A percentile compares a stretch with the other conserved stretches of the same genome.
Evolutionary conservation across 2,329 filamentous ascomycete genomes (phyloP).

Genomic region (Fusarium irregulare): DNA sequence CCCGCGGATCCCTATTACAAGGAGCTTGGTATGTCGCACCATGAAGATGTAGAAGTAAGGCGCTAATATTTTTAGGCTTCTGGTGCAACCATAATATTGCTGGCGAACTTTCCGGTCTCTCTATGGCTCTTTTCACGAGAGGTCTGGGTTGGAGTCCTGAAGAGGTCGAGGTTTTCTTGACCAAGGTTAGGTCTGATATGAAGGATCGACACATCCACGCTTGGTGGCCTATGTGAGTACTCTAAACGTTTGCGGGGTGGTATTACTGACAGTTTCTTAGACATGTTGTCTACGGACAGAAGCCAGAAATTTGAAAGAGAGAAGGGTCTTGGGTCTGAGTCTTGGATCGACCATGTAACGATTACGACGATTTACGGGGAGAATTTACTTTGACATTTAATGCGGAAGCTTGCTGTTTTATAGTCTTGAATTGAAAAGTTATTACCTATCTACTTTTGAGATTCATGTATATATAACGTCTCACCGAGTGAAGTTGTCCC

Average conservation of each 20-base stretch:
- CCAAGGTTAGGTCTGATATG: slow-evolving; percentile 51
- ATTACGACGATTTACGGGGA: neutral
- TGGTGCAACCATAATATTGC: slow-evolving; percentile 52
- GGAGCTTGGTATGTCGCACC: slow-evolving; percentile 55
- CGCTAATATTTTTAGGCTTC: slow-evolving; percentile 48
- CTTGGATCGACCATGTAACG: neutral
- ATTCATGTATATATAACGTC: too few species aligned
- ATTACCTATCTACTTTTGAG: neutral
- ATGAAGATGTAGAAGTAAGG: rapidly evolving
- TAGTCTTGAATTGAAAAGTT: neutral
- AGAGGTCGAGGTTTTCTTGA: slow-evolving; percentile 50
- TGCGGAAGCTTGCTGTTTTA: neutral
- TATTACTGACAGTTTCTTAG: neutral
- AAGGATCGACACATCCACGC: slow-evolving; percentile 51
- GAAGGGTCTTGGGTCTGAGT: neutral
- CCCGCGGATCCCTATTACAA: slow-evolving; percentile 63
- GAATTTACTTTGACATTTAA: neutral
- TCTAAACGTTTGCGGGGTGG: rapidly evolving
- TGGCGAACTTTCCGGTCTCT: slow-evolving; percentile 51
- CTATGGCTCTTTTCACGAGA: slow-evolving; percentile 54
- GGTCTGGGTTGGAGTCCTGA: slow-evolving; percentile 51
- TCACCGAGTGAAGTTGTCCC: neutral
- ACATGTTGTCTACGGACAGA: slow-evolving; percentile 44
- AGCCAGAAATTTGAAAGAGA: slow-evolving; percentile 18
- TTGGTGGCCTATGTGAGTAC: slow-evolving; percentile 54